Percentiles rank a stretch among this genome's conserved stretches.
Conservation (phyloP, 2,329 filamentous ascomycete genomes). For the Cladophialophora bantiana region DNA sequence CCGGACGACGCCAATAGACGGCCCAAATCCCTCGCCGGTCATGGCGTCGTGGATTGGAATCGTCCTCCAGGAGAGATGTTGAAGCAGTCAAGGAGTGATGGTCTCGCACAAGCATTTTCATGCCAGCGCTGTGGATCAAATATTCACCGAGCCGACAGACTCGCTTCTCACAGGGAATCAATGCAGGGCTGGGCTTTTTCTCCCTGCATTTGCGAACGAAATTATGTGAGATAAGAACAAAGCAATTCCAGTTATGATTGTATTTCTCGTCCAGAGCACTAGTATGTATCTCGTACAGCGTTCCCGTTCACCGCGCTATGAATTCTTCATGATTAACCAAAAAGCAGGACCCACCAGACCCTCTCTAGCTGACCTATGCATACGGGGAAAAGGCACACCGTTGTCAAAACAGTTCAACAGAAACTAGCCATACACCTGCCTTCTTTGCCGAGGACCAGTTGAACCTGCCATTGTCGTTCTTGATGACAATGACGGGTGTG, state of each 20-base stretch:
- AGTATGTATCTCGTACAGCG: slow-evolving; percentile 22
- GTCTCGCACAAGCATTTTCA: background rate
- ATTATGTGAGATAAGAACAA: background rate
- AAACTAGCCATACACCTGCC: background rate
- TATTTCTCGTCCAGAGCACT: slow-evolving; percentile 1
- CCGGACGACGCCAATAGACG: background rate
- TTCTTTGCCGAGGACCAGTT: slow-evolving; percentile 9
- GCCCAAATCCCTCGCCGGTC: background rate
- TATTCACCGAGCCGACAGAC: background rate
- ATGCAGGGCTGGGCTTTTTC: no score
- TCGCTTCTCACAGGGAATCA: background rate
- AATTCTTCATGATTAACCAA: slow-evolving; percentile 8
- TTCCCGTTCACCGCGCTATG: slow-evolving; percentile 10
- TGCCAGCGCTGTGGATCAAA: background rate
- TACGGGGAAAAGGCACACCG: slow-evolving; percentile 2
- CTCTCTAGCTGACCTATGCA: slow-evolving; percentile 18
- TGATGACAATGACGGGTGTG: background rate
- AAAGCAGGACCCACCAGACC: slow-evolving; percentile 5
- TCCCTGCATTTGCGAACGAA: background rate
- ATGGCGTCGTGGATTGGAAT: background rate
- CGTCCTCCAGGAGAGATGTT: background rate
- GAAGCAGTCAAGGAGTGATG: background rate
- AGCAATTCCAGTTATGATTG: background rate
- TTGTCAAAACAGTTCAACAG: slow-evolving; percentile 15
- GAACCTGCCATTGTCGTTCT: slow-evolving; percentile 22